Conservation (phyloP, 2,329 filamentous ascomycete genomes). For the Aspergillus ochraceus region DNA sequence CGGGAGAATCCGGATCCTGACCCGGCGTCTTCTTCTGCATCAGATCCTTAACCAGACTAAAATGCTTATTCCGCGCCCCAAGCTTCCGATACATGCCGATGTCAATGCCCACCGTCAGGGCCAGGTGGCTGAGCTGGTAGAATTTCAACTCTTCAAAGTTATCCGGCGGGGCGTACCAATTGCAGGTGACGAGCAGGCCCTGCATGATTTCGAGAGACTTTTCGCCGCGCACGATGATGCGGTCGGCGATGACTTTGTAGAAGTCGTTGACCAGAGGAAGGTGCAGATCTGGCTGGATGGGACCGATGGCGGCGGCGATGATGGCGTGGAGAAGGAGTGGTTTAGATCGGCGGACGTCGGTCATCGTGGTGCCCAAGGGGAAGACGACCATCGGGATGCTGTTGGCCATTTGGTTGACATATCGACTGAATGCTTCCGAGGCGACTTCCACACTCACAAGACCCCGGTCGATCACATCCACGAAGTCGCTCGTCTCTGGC, state of each 20-base stretch:
- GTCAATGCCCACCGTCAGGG: slow-evolving; percentile 79
- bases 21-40: slow-evolving; percentile 37
- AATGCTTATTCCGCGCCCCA: slow-evolving; percentile 34
- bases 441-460: slow-evolving; percentile 55
- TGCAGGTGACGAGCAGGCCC: slow-evolving; percentile 69
- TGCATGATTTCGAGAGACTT: slow-evolving; percentile 85
- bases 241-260: slow-evolving; percentile 71
- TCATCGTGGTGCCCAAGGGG: slow-evolving; percentile 53
- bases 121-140: slow-evolving; percentile 81
- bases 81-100: slow-evolving; percentile 69
- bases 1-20: slow-evolving; percentile 54
- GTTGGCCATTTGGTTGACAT: slow-evolving; percentile 54
- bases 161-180: slow-evolving; percentile 84
- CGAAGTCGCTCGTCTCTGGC: slow-evolving; percentile 31
- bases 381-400: slow-evolving; percentile 62
- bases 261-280: slow-evolving; percentile 65
- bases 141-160: slow-evolving; percentile 85
- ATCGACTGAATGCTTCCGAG: slow-evolving; percentile 58
- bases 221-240: slow-evolving; percentile 71
- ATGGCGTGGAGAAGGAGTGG: slow-evolving; percentile 62
- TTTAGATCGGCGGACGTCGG: slow-evolving; percentile 57
- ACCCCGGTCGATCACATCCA: slow-evolving; percentile 50
- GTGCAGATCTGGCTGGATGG: slow-evolving; percentile 57
- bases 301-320: slow-evolving; percentile 54
- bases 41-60: slow-evolving; percentile 40